Conservation (phyloP, 2,329 filamentous ascomycete species). For the Aureobasidium sp. region DNA sequence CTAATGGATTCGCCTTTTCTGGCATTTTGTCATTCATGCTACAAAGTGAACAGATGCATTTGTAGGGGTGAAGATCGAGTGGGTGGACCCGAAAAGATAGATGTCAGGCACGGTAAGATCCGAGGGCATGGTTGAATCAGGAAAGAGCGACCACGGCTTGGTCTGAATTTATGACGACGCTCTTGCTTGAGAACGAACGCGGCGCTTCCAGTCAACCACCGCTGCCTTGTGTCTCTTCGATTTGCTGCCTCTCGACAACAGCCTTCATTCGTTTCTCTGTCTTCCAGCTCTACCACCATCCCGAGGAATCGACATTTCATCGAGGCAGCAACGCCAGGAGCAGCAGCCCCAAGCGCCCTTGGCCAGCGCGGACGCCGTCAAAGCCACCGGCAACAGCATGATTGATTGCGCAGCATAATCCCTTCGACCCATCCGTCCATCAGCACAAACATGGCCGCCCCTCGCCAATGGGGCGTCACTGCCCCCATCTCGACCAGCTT, state of each 20-base stretch:
- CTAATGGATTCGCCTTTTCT: too few species aligned
- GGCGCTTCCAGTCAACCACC: too few species aligned
- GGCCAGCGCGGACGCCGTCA: background rate
- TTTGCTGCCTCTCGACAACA: too few species aligned
- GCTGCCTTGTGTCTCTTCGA: too few species aligned
- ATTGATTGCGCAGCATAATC: background rate
- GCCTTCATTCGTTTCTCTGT: background rate
- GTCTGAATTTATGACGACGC: background rate
- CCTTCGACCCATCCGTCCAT: background rate
- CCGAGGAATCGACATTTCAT: background rate
- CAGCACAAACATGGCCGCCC: slow-evolving; percentile 18
- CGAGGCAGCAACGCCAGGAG: background rate
- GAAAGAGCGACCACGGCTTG: background rate
- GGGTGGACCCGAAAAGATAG: background rate
- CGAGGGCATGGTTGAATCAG: background rate
- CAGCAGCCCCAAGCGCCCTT: too few species aligned
- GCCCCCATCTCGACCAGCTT: slow-evolving; percentile 71
- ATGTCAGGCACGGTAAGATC: background rate
- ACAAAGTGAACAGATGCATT: too few species aligned
- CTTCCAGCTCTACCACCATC: background rate
- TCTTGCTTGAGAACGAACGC: too few species aligned
- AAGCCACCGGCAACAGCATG: background rate
- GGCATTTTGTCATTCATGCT: too few species aligned
- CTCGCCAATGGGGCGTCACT: slow-evolving; percentile 64
- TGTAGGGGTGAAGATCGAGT: too few species aligned